Percentiles rank a stretch among this genome's conserved stretches.
phyloP scores from a whole-genome alignment of 345 rosid species.

The Eutrema heterophyllum region DNA sequence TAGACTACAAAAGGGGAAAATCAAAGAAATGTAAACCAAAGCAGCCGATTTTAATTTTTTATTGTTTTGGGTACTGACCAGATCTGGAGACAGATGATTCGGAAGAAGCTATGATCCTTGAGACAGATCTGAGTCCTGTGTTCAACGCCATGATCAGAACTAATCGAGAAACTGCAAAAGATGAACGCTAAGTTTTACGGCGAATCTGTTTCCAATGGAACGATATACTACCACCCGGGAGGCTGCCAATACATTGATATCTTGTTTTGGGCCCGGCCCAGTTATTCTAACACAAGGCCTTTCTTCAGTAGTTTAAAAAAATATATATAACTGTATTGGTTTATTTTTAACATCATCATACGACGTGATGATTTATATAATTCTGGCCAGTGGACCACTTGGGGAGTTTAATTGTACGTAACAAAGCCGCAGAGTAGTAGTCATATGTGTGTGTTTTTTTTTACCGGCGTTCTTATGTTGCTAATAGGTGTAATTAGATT shows the following conservation, averaged over 20 bases:
- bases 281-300: background rate
- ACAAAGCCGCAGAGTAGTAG: no score
- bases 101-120: slow-evolving; percentile 59
- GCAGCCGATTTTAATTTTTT: background rate
- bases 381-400: no score
- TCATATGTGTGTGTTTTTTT: no score
- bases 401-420: no score
- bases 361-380: no score
- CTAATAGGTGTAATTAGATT: no score
- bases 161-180: slow-evolving; percentile 9
- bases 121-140: slow-evolving; percentile 61
- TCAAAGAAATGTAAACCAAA: background rate
- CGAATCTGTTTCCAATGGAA: slow-evolving; percentile 10
- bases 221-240: background rate
- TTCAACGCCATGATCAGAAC: slow-evolving; percentile 54
- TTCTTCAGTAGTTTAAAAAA: background rate
- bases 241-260: background rate
- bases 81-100: slow-evolving; percentile 50
- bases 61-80: slow-evolving; percentile 34
- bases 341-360: background rate
- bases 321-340: no score
- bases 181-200: background rate
- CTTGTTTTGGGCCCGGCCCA: slow-evolving; percentile 21
- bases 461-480: no score
- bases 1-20: background rate